Conservation (phyloP, 768 basidiomycete genomes). For the Calocybe indica region DNA sequence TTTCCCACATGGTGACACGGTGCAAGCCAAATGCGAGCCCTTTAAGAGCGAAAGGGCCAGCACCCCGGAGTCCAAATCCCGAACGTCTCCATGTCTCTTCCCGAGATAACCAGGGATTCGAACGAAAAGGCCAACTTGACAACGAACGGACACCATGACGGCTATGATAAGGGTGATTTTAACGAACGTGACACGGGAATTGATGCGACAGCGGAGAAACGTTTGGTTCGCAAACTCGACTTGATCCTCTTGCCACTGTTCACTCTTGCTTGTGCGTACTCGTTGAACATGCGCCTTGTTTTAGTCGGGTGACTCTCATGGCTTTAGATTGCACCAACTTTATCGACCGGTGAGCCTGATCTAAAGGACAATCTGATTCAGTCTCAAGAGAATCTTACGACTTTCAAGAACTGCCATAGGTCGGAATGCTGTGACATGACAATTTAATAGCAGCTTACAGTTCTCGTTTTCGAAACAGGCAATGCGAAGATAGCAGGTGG, state of each 20-base stretch:
- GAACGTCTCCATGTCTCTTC: neutral
- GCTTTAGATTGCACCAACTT: constrained; percentile 17
- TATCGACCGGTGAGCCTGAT: constrained; percentile 11
- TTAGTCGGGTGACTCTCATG: neutral
- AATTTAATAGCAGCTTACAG: neutral
- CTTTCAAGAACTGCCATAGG: constrained; percentile 15
- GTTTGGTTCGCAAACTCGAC: constrained; percentile 31
- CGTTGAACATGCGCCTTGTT: neutral
- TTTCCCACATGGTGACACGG: too few relatives aligned
- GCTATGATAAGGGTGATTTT: too few relatives aligned
- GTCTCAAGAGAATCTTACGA: neutral
- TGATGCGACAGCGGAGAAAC: constrained; percentile 24
- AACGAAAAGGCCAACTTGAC: neutral
- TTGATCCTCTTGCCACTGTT: constrained; percentile 24
- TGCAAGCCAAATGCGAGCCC: neutral
- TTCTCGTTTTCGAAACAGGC: constrained; percentile 3
- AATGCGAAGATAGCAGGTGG: constrained; percentile 18
- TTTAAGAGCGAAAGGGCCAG: neutral
- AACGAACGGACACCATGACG: neutral
- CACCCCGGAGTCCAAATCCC: neutral
- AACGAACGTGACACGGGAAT: neutral
- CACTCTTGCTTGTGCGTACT: constrained; percentile 15
- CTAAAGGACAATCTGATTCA: neutral
- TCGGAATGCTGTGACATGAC: neutral
- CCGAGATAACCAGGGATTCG: neutral